Percentiles rank a stretch among this genome's conserved stretches.
These are phyloP conservation scores for Hypomyces rosellus DNA, from an alignment of 2,329 filamentous ascomycete species.

Conservation along the genomic window DNA sequence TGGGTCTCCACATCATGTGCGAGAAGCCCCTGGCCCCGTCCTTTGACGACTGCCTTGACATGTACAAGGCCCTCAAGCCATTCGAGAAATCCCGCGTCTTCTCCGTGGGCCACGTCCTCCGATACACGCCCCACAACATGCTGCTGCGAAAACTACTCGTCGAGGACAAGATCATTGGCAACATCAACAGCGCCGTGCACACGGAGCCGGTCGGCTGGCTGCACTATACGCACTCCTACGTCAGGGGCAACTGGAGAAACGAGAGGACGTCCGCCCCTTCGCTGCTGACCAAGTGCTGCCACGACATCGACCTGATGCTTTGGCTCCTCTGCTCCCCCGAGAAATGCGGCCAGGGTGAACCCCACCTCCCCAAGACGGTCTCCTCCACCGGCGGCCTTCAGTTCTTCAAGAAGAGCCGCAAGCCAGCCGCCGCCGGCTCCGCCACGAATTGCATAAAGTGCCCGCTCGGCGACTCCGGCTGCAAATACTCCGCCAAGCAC, in stretches of 20 bases:
- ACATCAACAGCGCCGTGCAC: conserved; percentile 80
- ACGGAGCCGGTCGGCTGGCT: conserved; percentile 94
- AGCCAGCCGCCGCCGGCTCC: conserved; percentile 64
- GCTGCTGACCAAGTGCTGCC: conserved; percentile 89
- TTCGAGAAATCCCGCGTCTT: conserved; percentile 50
- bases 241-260: conserved; percentile 89
- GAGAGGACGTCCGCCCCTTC: conserved; percentile 71
- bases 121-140: conserved; percentile 91
- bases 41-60: conserved; percentile 69
- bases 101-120: conserved; percentile 86
- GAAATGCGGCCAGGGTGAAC: conserved; percentile 35
- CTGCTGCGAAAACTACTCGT: conserved; percentile 72
- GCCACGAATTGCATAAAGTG: conserved; percentile 88
- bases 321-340: conserved; percentile 80
- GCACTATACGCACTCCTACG: conserved; percentile 89
- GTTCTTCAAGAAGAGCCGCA: conserved; percentile 68
- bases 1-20: conserved; percentile 78
- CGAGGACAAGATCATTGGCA: conserved; percentile 69
- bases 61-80: conserved; percentile 54
- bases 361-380: conserved; percentile 71
- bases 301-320: conserved; percentile 87
- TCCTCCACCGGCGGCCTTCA: conserved; percentile 70
- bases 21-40: conserved; percentile 89
- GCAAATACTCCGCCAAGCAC: conserved; percentile 78
- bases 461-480: conserved; percentile 56